Evolutionary conservation across 164 flowering plant species (phyloP), one percentile per base, ranked within the genome.

Genomic region (Litsea cubeba): DNA sequence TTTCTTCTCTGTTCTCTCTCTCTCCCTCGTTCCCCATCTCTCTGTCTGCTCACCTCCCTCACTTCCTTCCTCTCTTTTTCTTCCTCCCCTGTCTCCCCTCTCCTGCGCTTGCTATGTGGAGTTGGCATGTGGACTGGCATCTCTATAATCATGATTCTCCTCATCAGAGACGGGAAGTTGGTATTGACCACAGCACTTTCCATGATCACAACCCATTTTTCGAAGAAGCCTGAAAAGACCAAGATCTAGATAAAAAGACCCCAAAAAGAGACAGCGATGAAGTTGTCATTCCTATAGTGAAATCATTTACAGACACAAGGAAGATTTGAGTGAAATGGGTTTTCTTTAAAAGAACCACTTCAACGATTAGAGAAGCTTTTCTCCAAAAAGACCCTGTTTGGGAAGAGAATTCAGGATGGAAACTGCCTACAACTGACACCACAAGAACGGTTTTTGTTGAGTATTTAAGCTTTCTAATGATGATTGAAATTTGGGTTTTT

Each of bases 141-240:
- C 86, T 12, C 74, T 24, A 58, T 0, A 22, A 18, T 79, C 84
- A 22, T 69, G 62, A 1, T 75, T 71, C 71, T 83, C 90, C 10
- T 71, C 81, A 49, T 82, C 83, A 0, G 92, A 51, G 30, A 71
- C 76, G 0, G 92, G 84, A n/a, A 75, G 24, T 0, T 85, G 84
- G 77, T 82, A 83, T 2, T 79, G 82, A 23, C 88, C 23, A 76
- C 92, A 90, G 74, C 97, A 92, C 81, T 87, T 92, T 4, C 91
- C 88, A 72, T 86, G 85, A 65, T 87, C 85, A 79, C 98, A 92
- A 64, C 98, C 98, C 98, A 94, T 94, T 68, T 25, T 69, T 50
- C 12, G 17, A 54, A 63, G 25, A 40, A 24, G 35, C 60, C 50
- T n/a, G 3, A 67, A 51, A 68, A 72, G 22, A n/a, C 26, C 26